Percentiles rank a stretch among this genome's conserved stretches.
Evolutionary conservation across 1,284 basidiomycete genomes (phyloP).

Genomic region (Grifola frondosa): DNA sequence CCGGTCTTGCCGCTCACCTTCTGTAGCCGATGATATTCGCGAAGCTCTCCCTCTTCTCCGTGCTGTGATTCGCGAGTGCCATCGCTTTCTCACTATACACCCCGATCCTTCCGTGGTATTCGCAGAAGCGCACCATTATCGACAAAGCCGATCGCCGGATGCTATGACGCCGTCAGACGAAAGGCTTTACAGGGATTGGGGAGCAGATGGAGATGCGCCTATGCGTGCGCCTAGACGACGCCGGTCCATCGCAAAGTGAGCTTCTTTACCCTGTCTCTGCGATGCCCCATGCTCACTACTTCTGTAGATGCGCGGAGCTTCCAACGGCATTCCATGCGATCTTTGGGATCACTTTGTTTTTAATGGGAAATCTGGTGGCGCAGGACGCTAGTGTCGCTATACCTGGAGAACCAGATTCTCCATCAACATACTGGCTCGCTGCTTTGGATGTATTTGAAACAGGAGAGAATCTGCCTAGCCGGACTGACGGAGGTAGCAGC

Average conservation of each 20-base stretch:
- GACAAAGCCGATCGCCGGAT: slow-evolving; percentile 20
- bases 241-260: background rate
- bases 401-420: slow-evolving; percentile 50
- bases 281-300: background rate
- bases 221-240: background rate
- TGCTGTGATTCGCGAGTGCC: slow-evolving; percentile 65
- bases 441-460: slow-evolving; percentile 68
- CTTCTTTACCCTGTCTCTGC: slow-evolving; percentile 1
- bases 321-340: slow-evolving; percentile 64
- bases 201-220: slow-evolving; percentile 23
- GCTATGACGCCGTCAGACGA: slow-evolving; percentile 33
- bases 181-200: slow-evolving; percentile 32
- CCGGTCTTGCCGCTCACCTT: slow-evolving; percentile 5
- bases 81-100: slow-evolving; percentile 52
- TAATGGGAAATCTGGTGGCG: slow-evolving; percentile 58
- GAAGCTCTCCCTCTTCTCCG: slow-evolving; percentile 56
- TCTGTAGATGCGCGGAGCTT: slow-evolving; percentile 42
- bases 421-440: slow-evolving; percentile 59
- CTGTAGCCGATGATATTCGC: slow-evolving; percentile 43
- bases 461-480: slow-evolving; percentile 56
- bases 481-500: slow-evolving; percentile 38
- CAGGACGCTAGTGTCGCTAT: slow-evolving; percentile 48
- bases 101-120: slow-evolving; percentile 57
- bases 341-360: slow-evolving; percentile 59
- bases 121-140: slow-evolving; percentile 16